A percentile compares a stretch with the other conserved stretches of the same genome.
Evolutionary conservation across 164 flowering plant species (phyloP).

Genomic region (Vitis rupestris): DNA sequence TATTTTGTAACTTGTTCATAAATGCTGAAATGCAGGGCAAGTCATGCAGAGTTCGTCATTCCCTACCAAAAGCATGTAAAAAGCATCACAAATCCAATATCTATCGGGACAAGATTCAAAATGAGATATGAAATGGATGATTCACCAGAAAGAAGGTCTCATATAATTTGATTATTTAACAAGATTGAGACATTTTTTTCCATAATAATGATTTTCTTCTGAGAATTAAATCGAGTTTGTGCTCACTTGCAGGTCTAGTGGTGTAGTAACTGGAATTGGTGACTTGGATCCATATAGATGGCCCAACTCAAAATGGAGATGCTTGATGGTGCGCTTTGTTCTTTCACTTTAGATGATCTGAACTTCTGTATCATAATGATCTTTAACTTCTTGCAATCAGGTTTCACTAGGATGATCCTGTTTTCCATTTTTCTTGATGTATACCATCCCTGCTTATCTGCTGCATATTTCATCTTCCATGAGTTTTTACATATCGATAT

Average conservation of each 20-base stretch:
- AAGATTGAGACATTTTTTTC: background rate
- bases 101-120: slow-evolving; percentile 77
- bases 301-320: slow-evolving; percentile 97
- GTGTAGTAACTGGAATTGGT: slow-evolving; percentile 67
- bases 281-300: slow-evolving; percentile 81
- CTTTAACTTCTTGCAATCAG: background rate
- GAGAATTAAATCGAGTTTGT: slow-evolving; percentile 5
- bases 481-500: slow-evolving; percentile 1
- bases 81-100: slow-evolving; percentile 53
- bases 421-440: too few species aligned
- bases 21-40: slow-evolving; percentile 58
- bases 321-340: slow-evolving; percentile 54
- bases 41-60: slow-evolving; percentile 73
- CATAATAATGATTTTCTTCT: slow-evolving; percentile 1
- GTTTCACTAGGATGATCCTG: too few species aligned
- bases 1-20: slow-evolving; percentile 7
- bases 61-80: slow-evolving; percentile 64
- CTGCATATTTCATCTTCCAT: background rate
- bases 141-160: slow-evolving; percentile 82
- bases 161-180: background rate
- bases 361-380: background rate
- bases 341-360: background rate
- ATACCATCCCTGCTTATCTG: too few species aligned
- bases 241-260: slow-evolving; percentile 60
- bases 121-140: slow-evolving; percentile 82